Evolutionary conservation across 208 protist genomes (phyloP), one percentile per base, ranked within the genome.

Genomic region (Tetramitus jugosus): DNA sequence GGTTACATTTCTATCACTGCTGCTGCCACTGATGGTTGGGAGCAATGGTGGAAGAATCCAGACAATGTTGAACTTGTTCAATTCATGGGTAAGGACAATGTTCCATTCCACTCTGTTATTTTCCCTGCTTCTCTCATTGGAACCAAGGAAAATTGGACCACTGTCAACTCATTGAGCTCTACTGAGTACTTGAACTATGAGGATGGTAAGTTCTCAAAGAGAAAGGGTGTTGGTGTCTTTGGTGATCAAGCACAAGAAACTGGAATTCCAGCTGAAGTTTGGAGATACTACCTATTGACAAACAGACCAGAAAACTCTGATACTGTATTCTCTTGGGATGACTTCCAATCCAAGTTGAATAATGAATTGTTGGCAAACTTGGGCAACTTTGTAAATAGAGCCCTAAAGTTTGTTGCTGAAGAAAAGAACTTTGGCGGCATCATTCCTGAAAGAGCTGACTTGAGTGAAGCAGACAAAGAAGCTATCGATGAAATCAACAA

Each of bases 51-150:
- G 89, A 84, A 87, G 62, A 85, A 89, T 31, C 88, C 90, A 46
- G 65, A 84, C 10, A 76, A 93, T 29, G 88, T 92, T 20, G 53
- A 91, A 65, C 80, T 91, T 0, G 79, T 83, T 76, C 86, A 92
- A 84, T 93, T 93, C 75, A 93, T 93, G 89, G 89, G 88, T 43
- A 92, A 93, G 80, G 90, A 94, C 74, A 94, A 94, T 74, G 85
- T 94, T 31, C 89, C 90, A 20, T 94, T 94, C 84, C 90, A 94
- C 78, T 86, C 87, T 33, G 82, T 94, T 8, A 92, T 93, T 68
- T 94, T 93, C 82, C 90, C 90, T n/a, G 80, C 85, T 7, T 82
- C 79, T 20, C 80, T 92, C 1, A 71, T 93, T 53, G 88, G 80
- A 29, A 83, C 82, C 17, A 60, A 62, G 7, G 75, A 89, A 40